Evolutionary conservation across 768 basidiomycete species (phyloP), one percentile per base, ranked within the genome.

Genomic region (Russula earlei): DNA sequence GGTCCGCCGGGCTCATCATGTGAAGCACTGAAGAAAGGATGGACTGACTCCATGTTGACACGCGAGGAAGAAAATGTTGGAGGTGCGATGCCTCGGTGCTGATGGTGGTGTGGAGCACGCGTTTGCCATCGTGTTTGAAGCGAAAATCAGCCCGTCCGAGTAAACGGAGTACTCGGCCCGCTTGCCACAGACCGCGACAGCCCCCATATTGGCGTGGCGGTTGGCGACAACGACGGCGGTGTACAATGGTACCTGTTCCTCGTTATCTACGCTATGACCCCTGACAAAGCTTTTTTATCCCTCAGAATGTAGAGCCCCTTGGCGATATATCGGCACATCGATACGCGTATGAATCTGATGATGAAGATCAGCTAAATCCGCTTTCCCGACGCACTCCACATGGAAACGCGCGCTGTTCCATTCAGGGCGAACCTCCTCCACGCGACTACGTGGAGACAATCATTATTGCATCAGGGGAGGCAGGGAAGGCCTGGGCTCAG

Each of bases 1-100:
- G 78, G 71, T 38, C 71, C 72, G 9, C 75, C 63, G 2, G 72
- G 74, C 11, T 67, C 68, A 27, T 71, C 74, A 37, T 66, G 72
- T 24, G 17, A 51, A 14, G 48, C 4, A 33, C 12, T 40, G 19
- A 37, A 44, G 40, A 34, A 9, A n/a, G 4, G 37, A 17, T 24
- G 24, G 14, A 20, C 8, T n/a, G 15, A 50, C n/a, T 20, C 33
- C 55, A 37, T 34, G 37, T 5, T 38, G 44, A 31, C 12, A 49
- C 15, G 17, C 22, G 34, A 14, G 20, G 17, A 20, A 7, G 8
- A 6, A 27, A 24, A 33, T 22, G 31, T 31, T 5, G 29, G 29
- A 7, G 10, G 29, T 31, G 29, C 29, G 29, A 11, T 52, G 43
- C 36, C 24, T 36, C 25, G 29, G 29, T 31, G 44, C n/a, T n/a